Base-by-base conservation (phyloP, 768 basidiomycete genomes). In the Kwoniella mangroviensis region DNA sequence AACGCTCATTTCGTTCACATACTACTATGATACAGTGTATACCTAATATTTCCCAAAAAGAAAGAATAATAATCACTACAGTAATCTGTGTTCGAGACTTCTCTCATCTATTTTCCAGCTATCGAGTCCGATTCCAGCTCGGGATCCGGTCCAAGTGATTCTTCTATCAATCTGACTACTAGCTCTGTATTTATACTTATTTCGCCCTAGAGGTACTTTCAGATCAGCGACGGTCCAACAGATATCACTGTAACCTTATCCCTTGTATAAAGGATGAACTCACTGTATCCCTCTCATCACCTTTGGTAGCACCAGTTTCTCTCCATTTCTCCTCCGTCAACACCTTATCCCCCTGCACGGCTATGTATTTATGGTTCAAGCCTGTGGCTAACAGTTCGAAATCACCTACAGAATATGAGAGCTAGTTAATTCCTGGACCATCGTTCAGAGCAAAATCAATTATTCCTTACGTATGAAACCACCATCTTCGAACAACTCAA, bases 401-500 rank as follows among this genome's bases (percentile, higher is more conserved):
- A 19, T 80, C 76, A 21, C 79, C 79, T 82, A 63, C 19, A 17
- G n/a, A 12, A 55, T 55, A 1, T 13, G 12, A 28, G 22, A 55
- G 22, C 3, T 4, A 21, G 34, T 28, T 6, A 49, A 12, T 13
- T 17, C 6, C 15, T 49, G 45, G 12, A 34, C 34, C 34, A 7
- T 34, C 22, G 12, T 26, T 40, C 24, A 42, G 7, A 19, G 17
- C 34, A 55, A 2, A 26, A 55, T 17, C 21, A 22, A 13, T 45
- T 2, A 26, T 11, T 24, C 74, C 77, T 67, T 49, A 82, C 79
- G 81, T 26, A 72, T 67, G 64, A 79, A 82, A 5, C 74, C 70
- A 1, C 77, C 79, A 21, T 73, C 72, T 62, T 81, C 80, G 63
- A 77, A 81, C 12, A 82, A 42, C 68, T 81, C 77, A 24, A 81